These are phyloP conservation scores for Ogataea pini DNA, from an alignment of 805 yeast species.

Conservation along the genomic window DNA sequence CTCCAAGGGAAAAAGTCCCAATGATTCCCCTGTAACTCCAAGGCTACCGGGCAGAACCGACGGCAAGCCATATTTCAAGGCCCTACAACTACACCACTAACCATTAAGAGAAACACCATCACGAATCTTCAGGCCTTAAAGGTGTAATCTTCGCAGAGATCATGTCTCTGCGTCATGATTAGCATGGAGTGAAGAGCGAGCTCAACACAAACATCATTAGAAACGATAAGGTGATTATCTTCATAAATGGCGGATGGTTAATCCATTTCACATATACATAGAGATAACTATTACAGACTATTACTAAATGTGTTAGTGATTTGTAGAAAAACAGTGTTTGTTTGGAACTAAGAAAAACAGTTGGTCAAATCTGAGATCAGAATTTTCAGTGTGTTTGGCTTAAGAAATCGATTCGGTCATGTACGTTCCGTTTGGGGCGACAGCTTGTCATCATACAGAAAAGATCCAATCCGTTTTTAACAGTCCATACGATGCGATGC, in stretches of 20 bases:
- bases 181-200: slow-evolving; percentile 46
- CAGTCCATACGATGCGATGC: neutral
- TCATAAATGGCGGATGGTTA: neutral
- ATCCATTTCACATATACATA: slow-evolving; percentile 2
- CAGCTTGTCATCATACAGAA: slow-evolving; percentile 59
- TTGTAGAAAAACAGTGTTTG: neutral
- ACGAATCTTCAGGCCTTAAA: slow-evolving; percentile 17
- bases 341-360: neutral
- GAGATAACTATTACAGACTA: slow-evolving; percentile 1
- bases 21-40: too few relatives aligned
- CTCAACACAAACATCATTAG: slow-evolving; percentile 46
- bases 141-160: slow-evolving; percentile 17
- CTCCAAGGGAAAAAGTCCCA: too few relatives aligned
- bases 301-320: neutral
- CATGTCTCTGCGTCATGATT: slow-evolving; percentile 48
- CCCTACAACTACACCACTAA: neutral
- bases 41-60: too few relatives aligned
- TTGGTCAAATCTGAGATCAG: slow-evolving; percentile 40
- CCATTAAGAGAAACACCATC: neutral
- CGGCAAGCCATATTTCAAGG: too few relatives aligned
- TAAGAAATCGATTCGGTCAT: slow-evolving; percentile 64
- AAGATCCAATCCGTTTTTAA: neutral
- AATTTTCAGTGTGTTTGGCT: slow-evolving; percentile 70
- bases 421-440: slow-evolving; percentile 70
- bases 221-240: neutral